Evolutionary conservation across 352 stramenopile species (phyloP).

Genomic region (Phytophthora europaea): DNA sequence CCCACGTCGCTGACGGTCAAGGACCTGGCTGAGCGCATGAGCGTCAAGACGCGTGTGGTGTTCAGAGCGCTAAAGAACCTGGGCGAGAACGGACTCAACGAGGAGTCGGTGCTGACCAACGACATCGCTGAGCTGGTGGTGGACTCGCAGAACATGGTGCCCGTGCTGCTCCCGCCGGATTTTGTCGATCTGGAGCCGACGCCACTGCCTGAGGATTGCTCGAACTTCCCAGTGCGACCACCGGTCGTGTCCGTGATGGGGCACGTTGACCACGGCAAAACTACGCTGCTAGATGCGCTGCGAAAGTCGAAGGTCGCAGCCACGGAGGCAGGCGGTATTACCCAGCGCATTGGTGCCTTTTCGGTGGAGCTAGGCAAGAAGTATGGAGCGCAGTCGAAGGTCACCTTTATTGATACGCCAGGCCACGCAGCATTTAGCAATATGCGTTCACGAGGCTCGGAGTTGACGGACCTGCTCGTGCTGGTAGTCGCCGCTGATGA

Average conservation of each 20-base stretch:
- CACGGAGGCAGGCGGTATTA: slow-evolving; percentile 99
- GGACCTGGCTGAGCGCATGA: slow-evolving; percentile 85
- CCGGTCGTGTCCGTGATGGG: slow-evolving; percentile 99
- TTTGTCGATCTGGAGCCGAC: slow-evolving; percentile 87
- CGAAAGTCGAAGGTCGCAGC: slow-evolving; percentile 93
- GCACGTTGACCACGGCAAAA: slow-evolving; percentile 99
- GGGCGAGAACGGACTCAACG: slow-evolving; percentile 71
- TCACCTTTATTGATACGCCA: slow-evolving; percentile 99
- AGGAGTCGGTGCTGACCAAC: slow-evolving; percentile 78
- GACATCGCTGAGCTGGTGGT: slow-evolving; percentile 87
- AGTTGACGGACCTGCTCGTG: slow-evolving; percentile 98
- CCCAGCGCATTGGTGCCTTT: slow-evolving; percentile 98
- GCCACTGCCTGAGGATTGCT: slow-evolving; percentile 68
- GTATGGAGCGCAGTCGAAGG: slow-evolving; percentile 62
- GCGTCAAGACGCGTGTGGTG: slow-evolving; percentile 76
- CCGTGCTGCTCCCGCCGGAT: slow-evolving; percentile 80
- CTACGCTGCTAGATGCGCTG: slow-evolving; percentile 97
- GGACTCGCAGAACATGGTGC: slow-evolving; percentile 89
- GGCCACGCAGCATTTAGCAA: slow-evolving; percentile 99
- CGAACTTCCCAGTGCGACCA: slow-evolving; percentile 68
- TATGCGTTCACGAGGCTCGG: slow-evolving; percentile 97
- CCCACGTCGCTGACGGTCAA: slow-evolving; percentile 76
- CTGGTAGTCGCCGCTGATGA: slow-evolving; percentile 99
- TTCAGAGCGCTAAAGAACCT: slow-evolving; percentile 73
- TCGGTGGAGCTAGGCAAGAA: slow-evolving; percentile 95